Evolutionary conservation across 805 yeast genomes (phyloP).

Genomic region (Monosporozyma siamensis): DNA sequence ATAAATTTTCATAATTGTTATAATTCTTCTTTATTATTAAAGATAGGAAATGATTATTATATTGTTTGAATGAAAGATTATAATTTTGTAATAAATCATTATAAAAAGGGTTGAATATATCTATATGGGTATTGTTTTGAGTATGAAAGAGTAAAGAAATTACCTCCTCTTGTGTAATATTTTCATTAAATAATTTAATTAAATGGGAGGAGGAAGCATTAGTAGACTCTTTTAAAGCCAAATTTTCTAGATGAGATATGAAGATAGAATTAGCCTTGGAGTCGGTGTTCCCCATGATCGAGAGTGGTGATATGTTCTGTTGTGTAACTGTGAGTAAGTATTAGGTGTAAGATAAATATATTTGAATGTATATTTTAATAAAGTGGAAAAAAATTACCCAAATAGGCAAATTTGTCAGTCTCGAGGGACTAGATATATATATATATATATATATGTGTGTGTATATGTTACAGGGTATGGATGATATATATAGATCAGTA

Average conservation of each 20-base stretch:
- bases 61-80: not conserved
- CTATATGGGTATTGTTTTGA: not conserved
- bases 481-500: not conserved
- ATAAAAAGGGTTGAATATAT: not conserved
- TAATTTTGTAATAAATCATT: not conserved
- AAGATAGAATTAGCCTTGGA: slow-evolving; percentile 44
- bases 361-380: not conserved
- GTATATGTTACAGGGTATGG: too few relatives aligned
- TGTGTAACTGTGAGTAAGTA: not conserved
- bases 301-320: not conserved
- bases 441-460: too few relatives aligned
- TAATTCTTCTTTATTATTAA: not conserved
- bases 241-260: slow-evolving; percentile 39
- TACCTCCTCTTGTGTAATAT: not conserved
- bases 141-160: not conserved
- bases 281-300: slow-evolving; percentile 62
- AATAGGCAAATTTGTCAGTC: too few relatives aligned
- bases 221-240: too few relatives aligned
- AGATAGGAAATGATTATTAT: not conserved
- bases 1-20: slow-evolving; percentile 25
- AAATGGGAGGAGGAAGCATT: too few relatives aligned
- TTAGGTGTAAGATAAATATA: not conserved
- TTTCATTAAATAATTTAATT: not conserved
- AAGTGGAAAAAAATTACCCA: not conserved
- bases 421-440: too few relatives aligned